Percentiles rank a stretch among this genome's conserved stretches.
Evolutionary conservation across 768 basidiomycete species (phyloP).

Genomic region (Udeniomyces megalosporus): DNA sequence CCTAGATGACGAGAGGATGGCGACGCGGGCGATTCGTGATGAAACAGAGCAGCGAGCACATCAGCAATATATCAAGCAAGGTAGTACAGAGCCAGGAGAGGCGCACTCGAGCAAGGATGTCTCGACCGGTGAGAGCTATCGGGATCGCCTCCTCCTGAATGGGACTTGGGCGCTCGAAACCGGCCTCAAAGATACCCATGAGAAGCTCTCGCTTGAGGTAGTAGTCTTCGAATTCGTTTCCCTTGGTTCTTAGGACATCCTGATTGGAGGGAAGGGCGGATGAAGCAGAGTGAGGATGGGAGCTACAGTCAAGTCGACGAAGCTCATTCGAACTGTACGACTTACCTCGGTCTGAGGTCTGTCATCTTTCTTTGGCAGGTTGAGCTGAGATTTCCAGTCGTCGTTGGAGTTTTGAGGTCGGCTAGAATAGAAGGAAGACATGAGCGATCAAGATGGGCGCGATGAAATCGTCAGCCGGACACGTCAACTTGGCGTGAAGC

Average conservation of each 20-base stretch:
- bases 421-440: not conserved
- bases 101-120: slow-evolving; percentile 88
- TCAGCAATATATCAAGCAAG: too few species aligned
- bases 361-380: slow-evolving; percentile 37
- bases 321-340: not conserved
- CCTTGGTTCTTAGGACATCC: slow-evolving; percentile 87
- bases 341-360: slow-evolving; percentile 78
- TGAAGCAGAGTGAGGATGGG: not conserved
- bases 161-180: slow-evolving; percentile 78
- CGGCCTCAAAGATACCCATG: slow-evolving; percentile 99
- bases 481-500: too few species aligned
- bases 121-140: slow-evolving; percentile 77
- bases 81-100: slow-evolving; percentile 35
- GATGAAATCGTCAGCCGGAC: not conserved
- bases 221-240: slow-evolving; percentile 72
- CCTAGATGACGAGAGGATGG: slow-evolving; percentile 14
- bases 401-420: not conserved
- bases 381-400: slow-evolving; percentile 21
- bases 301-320: not conserved
- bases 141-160: slow-evolving; percentile 99
- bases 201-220: slow-evolving; percentile 59
- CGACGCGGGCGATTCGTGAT: not conserved
- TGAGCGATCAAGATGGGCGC: not conserved
- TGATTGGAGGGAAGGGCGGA: slow-evolving; percentile 14
- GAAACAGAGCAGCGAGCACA: not conserved